Conservation (phyloP, 2,329 filamentous ascomycete genomes). For the Nemania abortiva region DNA sequence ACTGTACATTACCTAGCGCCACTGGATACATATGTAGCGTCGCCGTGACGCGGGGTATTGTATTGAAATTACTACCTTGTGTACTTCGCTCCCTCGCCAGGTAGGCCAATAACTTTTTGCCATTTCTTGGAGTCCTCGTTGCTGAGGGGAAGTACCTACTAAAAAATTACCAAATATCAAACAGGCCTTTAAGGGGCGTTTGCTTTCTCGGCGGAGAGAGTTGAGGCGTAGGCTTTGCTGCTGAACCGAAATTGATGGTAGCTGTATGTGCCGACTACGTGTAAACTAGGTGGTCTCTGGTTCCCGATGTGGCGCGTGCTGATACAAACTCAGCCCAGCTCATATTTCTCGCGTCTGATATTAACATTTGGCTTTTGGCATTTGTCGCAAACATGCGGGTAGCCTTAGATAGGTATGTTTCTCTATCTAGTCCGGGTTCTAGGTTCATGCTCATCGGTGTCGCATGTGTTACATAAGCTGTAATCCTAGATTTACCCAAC, state of each 20-base stretch:
- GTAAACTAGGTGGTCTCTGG: background rate
- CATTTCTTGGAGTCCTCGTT: background rate
- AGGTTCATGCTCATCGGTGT: background rate
- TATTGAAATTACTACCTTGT: conserved; percentile 17
- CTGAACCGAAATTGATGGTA: conserved; percentile 10
- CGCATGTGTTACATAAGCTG: conserved; percentile 19
- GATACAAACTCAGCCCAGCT: conserved; percentile 5
- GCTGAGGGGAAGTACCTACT: background rate
- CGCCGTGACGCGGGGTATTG: conserved; percentile 27
- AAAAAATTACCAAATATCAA: conserved; percentile 5
- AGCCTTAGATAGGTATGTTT: background rate
- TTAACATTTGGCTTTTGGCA: background rate
- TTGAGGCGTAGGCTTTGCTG: background rate
- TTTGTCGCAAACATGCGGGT: background rate
- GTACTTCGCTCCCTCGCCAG: background rate
- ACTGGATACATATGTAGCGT: background rate
- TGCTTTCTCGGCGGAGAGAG: background rate
- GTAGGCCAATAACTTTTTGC: background rate
- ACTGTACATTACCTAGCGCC: conserved; percentile 1
- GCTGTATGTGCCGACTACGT: background rate
- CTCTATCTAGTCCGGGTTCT: background rate
- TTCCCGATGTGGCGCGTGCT: conserved; percentile 28
- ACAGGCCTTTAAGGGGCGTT: background rate
- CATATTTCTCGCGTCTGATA: background rate
- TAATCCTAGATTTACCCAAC: conserved; percentile 16